Conservation (phyloP, 129 eudicot species). For the Saposhnikovia divaricata region DNA sequence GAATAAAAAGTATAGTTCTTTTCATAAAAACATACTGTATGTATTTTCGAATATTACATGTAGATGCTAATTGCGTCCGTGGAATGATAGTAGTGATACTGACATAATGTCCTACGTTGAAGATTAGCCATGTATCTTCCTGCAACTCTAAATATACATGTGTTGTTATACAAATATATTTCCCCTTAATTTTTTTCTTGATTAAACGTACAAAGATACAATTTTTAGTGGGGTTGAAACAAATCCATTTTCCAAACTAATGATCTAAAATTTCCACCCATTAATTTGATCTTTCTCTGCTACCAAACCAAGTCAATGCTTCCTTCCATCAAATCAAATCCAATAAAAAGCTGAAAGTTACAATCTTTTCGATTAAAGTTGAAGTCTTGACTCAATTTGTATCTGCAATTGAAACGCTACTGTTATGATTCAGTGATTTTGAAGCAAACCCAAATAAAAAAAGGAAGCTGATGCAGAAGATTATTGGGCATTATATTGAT, state of each 20-base stretch:
- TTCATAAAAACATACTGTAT: neutral
- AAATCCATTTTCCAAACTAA: neutral
- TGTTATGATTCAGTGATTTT: constrained; percentile 3
- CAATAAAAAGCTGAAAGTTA: neutral
- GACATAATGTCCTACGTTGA: neutral
- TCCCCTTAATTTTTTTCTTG: neutral
- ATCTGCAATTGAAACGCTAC: neutral
- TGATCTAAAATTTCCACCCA: neutral
- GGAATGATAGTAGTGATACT: neutral
- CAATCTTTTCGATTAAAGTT: constrained; percentile 2
- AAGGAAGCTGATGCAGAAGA: constrained; percentile 43
- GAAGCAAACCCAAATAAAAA: constrained; percentile 14
- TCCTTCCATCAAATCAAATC: neutral
- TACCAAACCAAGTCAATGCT: neutral
- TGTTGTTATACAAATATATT: neutral
- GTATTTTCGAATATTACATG: neutral
- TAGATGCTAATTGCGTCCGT: neutral
- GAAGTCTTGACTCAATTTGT: neutral
- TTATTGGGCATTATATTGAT: constrained; percentile 28
- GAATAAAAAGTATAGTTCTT: no score
- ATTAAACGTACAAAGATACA: neutral
- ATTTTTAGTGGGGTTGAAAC: neutral
- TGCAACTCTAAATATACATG: neutral
- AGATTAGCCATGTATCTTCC: neutral
- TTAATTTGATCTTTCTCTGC: neutral